Conservation (phyloP, 202 grass and related monocot species). For the Panicum hallii region DNA sequence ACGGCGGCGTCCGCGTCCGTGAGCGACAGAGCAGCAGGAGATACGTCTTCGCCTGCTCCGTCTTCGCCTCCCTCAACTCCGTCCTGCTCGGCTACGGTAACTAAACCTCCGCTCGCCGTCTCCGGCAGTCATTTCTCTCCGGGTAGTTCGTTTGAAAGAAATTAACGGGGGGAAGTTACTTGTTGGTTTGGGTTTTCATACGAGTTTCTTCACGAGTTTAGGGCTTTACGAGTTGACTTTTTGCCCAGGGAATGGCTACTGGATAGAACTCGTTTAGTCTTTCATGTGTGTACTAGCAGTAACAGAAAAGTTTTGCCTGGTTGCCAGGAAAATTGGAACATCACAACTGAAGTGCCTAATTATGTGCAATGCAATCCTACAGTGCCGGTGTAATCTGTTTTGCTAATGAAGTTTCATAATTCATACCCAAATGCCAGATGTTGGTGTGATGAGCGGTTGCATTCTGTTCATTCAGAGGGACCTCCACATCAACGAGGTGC, state of each 20-base stretch:
- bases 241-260: neutral
- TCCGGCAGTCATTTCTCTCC: neutral
- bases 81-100: slow-evolving; percentile 92
- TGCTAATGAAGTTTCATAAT: slow-evolving; percentile 5
- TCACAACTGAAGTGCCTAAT: too few relatives aligned
- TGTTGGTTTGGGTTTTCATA: neutral
- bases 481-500: slow-evolving; percentile 76
- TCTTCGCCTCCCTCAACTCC: slow-evolving; percentile 90
- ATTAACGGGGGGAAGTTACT: neutral
- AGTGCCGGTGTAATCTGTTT: neutral
- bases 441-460: slow-evolving; percentile 88
- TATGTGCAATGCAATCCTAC: neutral
- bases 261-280: neutral
- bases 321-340: too few relatives aligned
- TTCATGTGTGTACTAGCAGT: neutral
- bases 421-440: slow-evolving; percentile 50
- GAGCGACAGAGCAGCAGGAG: slow-evolving; percentile 52
- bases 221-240: slow-evolving; percentile 2
- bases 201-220: neutral
- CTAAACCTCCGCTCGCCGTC: neutral
- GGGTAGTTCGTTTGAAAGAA: neutral
- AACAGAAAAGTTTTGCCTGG: too few relatives aligned
- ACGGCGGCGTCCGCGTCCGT: slow-evolving; percentile 6
- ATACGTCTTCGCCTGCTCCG: slow-evolving; percentile 74
- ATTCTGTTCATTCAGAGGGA: slow-evolving; percentile 84